Evolutionary conservation across 495 filamentous ascomycete species (phyloP), one percentile per base, ranked within the genome.

Genomic region (Penicillium pancosmium): DNA sequence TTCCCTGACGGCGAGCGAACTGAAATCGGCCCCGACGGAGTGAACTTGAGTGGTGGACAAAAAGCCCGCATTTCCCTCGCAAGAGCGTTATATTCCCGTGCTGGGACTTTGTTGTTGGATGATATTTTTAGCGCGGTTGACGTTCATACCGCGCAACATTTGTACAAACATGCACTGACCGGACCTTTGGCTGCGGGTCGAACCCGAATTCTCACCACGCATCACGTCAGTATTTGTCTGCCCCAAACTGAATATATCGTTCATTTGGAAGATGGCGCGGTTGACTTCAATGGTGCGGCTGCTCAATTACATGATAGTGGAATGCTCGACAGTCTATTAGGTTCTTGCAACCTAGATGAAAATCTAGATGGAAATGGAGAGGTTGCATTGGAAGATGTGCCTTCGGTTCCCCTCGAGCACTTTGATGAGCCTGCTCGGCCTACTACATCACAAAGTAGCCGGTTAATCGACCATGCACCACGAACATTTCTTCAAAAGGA

Each of bases 31-130:
- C 88, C 91, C 65, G 80, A 89, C 25, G 91, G 91, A 38, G 91
- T 91, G 65, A 92, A 88, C 3, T 82, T 93, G 8, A 91, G 88
- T 50, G 91, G 91, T 38, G 91, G 91, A 5, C 91, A 93, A 68
- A 92, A 91, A 64, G 88, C 91, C 67, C 79, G 91, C 25, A 68
- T 95, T 12, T 91, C 74, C 56, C 73, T 83, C 48, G 81, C 80
- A 38, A 68, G 79, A 23, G 81, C 81, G 16, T 72, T 83, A 52
- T 84, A 83, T 67, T 81, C 79, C 62, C 65, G 75, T 43, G 70
- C 76, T 21, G 75, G 79, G 47, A 76, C 81, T 36, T 55, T 82
- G 9, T 41, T 83, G n/a, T 66, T 84, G 68, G 81, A 84, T 56
- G 80, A 84, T 61, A 73, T 76, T 10, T 67, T 84, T 4, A 79